Evolutionary conservation across 2,329 filamentous ascomycete species (phyloP), one percentile per base, ranked within the genome.

Genomic region (Paracorniculantispora psalliotae): DNA sequence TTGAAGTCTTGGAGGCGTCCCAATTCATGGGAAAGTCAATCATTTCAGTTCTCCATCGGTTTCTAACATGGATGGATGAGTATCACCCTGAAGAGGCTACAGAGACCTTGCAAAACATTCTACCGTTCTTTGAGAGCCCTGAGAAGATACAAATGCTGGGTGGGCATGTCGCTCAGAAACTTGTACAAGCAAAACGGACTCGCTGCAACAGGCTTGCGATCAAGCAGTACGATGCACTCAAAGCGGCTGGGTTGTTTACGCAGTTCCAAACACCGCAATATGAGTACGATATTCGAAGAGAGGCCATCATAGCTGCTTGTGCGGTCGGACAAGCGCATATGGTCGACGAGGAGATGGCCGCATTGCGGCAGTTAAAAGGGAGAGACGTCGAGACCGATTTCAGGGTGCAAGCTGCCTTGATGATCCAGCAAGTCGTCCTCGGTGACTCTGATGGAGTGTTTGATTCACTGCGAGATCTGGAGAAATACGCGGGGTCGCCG

Each of bases 381-480:
- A 37, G 39, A 12, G 21, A 44, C 13, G 48, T 44, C 8, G 48
- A 59, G 10, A 26, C 30, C 7, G 48, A 59, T 26, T 53, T 59
- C 50, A 37, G 15, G 4, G 48, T 59, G 12, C 56, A 59, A 39
- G 28, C 56, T 39, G 56, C 56, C 15, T 15, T 59, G 28, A 44
- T 59, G 37, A 52, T 26, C 13, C 48, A 52, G 23, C 26, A 59
- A 21, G 56, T 47, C 13, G 10, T 21, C 15, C 39, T 59, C 15
- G 56, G 48, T 13, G 39, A 21, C 28, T 52, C 48, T 6, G 48
- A 59, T 21, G 10, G 9, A 12, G 15, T 41, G n/a, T 44, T 46
- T 17, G 39, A 52, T 25, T 52, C 48, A 12, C 23, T 59, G 10
- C 37, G 56, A 47, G 12, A 47, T 10, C 56, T 59, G 7, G 39